Conservation (phyloP, 2,329 filamentous ascomycete species). For the Sarocladium strictum region DNA sequence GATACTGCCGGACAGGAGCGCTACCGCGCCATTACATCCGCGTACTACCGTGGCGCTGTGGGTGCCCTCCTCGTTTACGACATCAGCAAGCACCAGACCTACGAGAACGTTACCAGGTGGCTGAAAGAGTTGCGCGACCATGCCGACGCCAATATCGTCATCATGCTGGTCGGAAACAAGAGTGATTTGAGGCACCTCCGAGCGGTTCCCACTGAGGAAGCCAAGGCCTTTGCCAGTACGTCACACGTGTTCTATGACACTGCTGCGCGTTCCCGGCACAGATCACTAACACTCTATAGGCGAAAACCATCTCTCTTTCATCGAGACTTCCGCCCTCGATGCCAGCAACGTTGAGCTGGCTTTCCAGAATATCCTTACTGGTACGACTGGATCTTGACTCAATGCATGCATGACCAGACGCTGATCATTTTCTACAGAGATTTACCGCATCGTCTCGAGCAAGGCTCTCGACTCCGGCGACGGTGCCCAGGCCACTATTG, state of each 20-base stretch:
- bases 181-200: conserved; percentile 98
- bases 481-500: conserved; percentile 70
- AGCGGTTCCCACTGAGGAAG: conserved; percentile 95
- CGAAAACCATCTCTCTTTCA: conserved; percentile 97
- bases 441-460: conserved; percentile 98
- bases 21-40: conserved; percentile 97
- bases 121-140: conserved; percentile 97
- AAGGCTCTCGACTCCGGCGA: conserved; percentile 93
- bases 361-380: conserved; percentile 98
- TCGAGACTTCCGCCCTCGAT: conserved; percentile 97
- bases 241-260: conserved; percentile 13
- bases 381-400: conserved; percentile 48
- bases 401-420: conserved; percentile 7
- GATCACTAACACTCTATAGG: conserved; percentile 42
- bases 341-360: conserved; percentile 98
- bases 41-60: conserved; percentile 97
- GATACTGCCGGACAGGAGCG: conserved; percentile 98
- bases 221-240: conserved; percentile 93
- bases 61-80: conserved; percentile 98
- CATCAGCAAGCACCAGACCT: conserved; percentile 99
- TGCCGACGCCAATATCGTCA: conserved; percentile 97
- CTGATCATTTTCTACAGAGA: conserved; percentile 55
- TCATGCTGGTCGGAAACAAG: conserved; percentile 99
- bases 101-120: conserved; percentile 98
- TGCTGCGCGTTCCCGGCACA: background rate